These are phyloP conservation scores for Phialophora verrucosa DNA, from an alignment of 2,329 filamentous ascomycete species.

Conservation along the genomic window DNA sequence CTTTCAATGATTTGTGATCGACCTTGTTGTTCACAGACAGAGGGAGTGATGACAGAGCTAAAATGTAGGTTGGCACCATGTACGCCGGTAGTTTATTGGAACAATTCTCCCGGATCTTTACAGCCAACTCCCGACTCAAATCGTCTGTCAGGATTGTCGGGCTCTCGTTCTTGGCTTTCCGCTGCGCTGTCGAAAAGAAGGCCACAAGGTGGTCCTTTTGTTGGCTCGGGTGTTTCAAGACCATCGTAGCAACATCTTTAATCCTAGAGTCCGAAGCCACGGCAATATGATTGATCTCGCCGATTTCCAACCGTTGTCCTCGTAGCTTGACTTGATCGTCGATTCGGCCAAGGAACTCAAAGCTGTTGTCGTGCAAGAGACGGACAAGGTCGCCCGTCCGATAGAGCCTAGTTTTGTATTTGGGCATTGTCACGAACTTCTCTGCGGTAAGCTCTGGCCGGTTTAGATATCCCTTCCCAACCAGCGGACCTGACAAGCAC, in stretches of 20 bases:
- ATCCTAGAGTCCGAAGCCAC: slow-evolving; percentile 63
- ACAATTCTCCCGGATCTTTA: slow-evolving; percentile 66
- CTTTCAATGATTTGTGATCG: slow-evolving; percentile 72
- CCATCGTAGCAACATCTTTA: slow-evolving; percentile 75
- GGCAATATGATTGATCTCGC: slow-evolving; percentile 87
- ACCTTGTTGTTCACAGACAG: slow-evolving; percentile 90
- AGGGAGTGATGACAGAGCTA: slow-evolving; percentile 73
- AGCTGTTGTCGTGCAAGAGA: slow-evolving; percentile 77
- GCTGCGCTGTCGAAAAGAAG: slow-evolving; percentile 61
- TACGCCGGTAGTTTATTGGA: slow-evolving; percentile 74
- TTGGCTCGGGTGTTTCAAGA: slow-evolving; percentile 72
- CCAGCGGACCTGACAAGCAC: slow-evolving; percentile 83
- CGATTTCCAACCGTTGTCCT: slow-evolving; percentile 85
- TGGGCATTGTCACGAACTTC: slow-evolving; percentile 70
- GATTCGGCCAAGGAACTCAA: slow-evolving; percentile 84
- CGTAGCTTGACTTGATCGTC: slow-evolving; percentile 93
- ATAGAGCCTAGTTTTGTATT: slow-evolving; percentile 70
- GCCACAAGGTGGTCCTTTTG: slow-evolving; percentile 83
- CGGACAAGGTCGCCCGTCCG: slow-evolving; percentile 88
- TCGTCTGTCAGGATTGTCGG: slow-evolving; percentile 48
- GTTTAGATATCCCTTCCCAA: slow-evolving; percentile 88
- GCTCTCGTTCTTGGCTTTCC: slow-evolving; percentile 29
- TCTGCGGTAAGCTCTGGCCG: slow-evolving; percentile 76
- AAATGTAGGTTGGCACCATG: slow-evolving; percentile 87
- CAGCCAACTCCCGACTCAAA: slow-evolving; percentile 50